phyloP scores from a whole-genome alignment of 148 eudicot species.

The Salicornia ramosissima region DNA sequence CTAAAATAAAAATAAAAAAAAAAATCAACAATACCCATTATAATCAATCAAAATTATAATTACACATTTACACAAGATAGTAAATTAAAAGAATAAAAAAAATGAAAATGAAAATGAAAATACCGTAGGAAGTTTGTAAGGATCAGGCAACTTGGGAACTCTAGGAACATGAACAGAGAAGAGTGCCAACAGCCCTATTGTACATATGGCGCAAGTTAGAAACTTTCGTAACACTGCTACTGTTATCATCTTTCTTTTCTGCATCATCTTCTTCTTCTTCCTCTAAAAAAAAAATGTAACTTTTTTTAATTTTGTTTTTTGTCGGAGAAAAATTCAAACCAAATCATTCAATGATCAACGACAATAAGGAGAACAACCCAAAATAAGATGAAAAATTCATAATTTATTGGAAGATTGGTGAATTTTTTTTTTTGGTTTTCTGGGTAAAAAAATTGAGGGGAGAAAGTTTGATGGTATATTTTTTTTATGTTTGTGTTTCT shows the following conservation, averaged over 20 bases:
- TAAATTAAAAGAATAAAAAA: neutral
- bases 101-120: conserved; percentile 1
- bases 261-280: conserved; percentile 31
- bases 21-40: neutral
- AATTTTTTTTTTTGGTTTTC: neutral
- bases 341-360: conserved; percentile 20
- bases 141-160: conserved; percentile 46
- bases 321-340: neutral
- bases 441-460: too few relatives aligned
- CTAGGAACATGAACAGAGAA: conserved; percentile 54
- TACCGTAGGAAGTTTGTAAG: conserved; percentile 63
- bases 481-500: neutral
- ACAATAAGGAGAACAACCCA: neutral
- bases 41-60: neutral
- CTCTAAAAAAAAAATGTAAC: neutral
- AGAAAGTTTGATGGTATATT: conserved; percentile 11
- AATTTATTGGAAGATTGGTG: neutral
- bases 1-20: neutral
- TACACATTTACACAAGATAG: neutral
- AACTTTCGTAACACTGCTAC: conserved; percentile 42
- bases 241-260: conserved; percentile 47
- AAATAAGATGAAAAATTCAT: neutral
- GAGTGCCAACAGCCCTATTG: conserved; percentile 53
- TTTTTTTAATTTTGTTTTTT: neutral
- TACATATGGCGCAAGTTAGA: conserved; percentile 57